Evolutionary conservation across 495 filamentous ascomycete species (phyloP).

Genomic region (Lasiosphaeria miniovina): DNA sequence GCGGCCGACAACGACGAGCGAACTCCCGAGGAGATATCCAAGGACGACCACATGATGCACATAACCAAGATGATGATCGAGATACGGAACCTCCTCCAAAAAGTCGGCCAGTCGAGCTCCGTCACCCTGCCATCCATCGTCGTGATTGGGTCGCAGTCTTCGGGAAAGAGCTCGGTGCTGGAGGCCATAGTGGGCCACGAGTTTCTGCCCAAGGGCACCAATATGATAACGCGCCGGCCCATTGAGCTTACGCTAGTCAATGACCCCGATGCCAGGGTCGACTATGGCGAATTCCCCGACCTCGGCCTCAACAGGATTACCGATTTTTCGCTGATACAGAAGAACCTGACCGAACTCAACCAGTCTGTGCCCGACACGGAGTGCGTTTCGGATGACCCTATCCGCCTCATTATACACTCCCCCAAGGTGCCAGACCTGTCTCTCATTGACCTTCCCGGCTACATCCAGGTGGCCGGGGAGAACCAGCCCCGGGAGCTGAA

Average conservation of each 20-base stretch:
- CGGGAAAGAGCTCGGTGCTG: slow-evolving; percentile 94
- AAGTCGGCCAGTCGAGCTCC: slow-evolving; percentile 83
- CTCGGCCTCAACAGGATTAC: slow-evolving; percentile 86
- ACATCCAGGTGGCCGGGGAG: slow-evolving; percentile 89
- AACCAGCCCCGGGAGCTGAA: slow-evolving; percentile 92
- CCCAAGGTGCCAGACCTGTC: slow-evolving; percentile 95
- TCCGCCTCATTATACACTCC: slow-evolving; percentile 91
- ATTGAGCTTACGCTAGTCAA: slow-evolving; percentile 98
- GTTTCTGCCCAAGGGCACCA: slow-evolving; percentile 93
- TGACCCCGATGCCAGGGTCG: slow-evolving; percentile 81
- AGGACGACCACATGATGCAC: slow-evolving; percentile 99
- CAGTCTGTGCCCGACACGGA: slow-evolving; percentile 83
- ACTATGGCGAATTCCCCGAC: slow-evolving; percentile 96
- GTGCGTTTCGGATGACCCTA: slow-evolving; percentile 95
- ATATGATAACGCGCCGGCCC: slow-evolving; percentile 96
- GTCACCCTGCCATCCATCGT: slow-evolving; percentile 93
- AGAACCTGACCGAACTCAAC: slow-evolving; percentile 92
- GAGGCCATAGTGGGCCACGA: slow-evolving; percentile 98
- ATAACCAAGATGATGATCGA: slow-evolving; percentile 99
- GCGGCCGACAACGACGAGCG: slow-evolving; percentile 68
- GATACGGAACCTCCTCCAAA: slow-evolving; percentile 85
- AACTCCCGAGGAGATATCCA: slow-evolving; percentile 57
- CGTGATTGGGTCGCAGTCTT: slow-evolving; percentile 97
- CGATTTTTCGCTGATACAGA: slow-evolving; percentile 90
- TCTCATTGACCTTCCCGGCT: slow-evolving; percentile 92